A percentile compares a stretch with the other conserved stretches of the same genome.
phyloP scores from a whole-genome alignment of 2,329 filamentous ascomycete species.

The Sporothrix pseudoabietina region DNA sequence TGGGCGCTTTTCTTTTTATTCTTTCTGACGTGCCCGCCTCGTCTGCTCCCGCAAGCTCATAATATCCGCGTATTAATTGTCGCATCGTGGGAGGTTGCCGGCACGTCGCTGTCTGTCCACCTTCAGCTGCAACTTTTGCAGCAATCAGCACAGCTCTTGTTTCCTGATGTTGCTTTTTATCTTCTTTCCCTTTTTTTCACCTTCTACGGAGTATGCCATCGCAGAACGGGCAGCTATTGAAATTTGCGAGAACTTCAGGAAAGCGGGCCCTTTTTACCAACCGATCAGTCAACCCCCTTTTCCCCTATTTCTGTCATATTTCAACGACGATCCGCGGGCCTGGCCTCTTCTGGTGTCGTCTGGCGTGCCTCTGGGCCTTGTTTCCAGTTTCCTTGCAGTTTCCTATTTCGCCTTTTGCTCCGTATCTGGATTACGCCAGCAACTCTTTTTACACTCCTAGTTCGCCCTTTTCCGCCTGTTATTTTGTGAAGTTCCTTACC shows the following conservation, averaged over 20 bases:
- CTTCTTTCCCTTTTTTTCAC: not conserved
- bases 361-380: not conserved
- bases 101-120: not conserved
- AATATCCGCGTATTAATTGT: slow-evolving; percentile 18
- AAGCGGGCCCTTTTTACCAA: not conserved
- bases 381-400: slow-evolving; percentile 3
- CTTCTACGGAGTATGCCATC: not conserved
- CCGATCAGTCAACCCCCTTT: not conserved
- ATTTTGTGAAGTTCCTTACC: not conserved
- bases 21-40: not conserved
- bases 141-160: not conserved
- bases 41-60: not conserved
- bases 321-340: slow-evolving; percentile 19
- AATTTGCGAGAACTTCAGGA: not conserved
- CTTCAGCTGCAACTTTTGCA: not conserved
- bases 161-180: not conserved
- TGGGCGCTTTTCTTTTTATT: not conserved
- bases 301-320: not conserved
- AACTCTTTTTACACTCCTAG: not conserved
- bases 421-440: not conserved
- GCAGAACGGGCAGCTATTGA: not conserved
- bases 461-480: not conserved
- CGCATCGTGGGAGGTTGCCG: not conserved
- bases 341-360: not conserved
- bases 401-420: slow-evolving; percentile 4